phyloP scores from a whole-genome alignment of 164 flowering plant species.

The Houttuynia cordata region DNA sequence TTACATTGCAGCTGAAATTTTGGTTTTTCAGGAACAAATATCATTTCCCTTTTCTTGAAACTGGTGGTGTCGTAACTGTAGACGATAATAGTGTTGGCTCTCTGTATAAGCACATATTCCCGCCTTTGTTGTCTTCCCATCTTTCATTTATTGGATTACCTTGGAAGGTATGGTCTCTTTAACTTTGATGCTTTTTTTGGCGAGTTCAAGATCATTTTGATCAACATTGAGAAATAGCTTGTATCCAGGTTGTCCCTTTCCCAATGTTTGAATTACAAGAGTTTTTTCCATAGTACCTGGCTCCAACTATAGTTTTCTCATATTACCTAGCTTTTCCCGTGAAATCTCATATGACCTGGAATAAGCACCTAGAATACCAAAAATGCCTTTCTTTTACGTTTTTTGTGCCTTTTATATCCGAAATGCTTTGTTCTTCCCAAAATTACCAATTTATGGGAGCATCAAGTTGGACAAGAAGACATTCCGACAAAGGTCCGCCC shows the following conservation, averaged over 20 bases:
- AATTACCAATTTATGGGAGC: no score
- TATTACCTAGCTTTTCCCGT: no score
- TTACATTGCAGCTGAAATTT: neutral
- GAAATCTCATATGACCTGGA: no score
- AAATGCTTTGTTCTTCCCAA: no score
- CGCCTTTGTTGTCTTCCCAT: conserved; percentile 66
- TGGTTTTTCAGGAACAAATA: conserved; percentile 53
- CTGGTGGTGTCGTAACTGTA: conserved; percentile 41
- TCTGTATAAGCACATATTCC: conserved; percentile 72
- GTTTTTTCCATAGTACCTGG: no score
- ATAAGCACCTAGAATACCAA: no score
- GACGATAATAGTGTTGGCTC: conserved; percentile 86
- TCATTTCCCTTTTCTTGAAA: conserved; percentile 73
- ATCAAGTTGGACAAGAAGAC: no score
- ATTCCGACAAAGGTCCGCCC: no score
- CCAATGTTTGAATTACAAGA: conserved; percentile 55
- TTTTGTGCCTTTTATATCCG: no score
- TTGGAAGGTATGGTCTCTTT: conserved; percentile 51
- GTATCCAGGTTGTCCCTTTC: conserved; percentile 57
- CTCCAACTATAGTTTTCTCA: no score
- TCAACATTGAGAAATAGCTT: neutral
- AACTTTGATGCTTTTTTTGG: neutral
- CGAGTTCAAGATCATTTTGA: neutral
- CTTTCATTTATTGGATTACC: conserved; percentile 86
- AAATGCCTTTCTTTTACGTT: no score